Evolutionary conservation across 192 early-diverging fungal genomes (phyloP).

Genomic region (Gonapodya sp.): DNA sequence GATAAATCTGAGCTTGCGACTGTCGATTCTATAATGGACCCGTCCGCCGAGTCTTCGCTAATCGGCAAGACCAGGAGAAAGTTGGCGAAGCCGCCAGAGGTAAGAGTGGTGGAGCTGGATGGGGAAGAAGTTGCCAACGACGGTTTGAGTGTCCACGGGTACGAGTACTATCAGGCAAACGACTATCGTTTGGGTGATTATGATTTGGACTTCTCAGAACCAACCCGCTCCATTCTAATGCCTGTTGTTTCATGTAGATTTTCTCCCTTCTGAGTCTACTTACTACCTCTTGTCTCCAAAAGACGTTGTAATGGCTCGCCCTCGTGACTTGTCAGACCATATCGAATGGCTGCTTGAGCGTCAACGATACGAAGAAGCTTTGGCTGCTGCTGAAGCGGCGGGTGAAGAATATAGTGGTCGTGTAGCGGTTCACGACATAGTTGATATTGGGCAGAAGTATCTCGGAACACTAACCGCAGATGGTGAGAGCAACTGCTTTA

Average conservation of each 20-base stretch:
- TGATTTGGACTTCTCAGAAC: not conserved
- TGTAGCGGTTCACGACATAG: constrained; percentile 36
- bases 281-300: constrained; percentile 93
- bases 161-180: constrained; percentile 79
- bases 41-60: not conserved
- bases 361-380: constrained; percentile 67
- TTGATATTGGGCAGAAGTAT: constrained; percentile 75
- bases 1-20: constrained; percentile 12
- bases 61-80: not conserved
- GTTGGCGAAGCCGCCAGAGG: constrained; percentile 57
- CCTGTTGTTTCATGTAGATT: not conserved
- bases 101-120: constrained; percentile 73
- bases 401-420: constrained; percentile 27
- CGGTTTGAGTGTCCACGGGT: constrained; percentile 67
- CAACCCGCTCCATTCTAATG: not conserved
- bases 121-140: constrained; percentile 85
- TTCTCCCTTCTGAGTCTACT: constrained; percentile 45
- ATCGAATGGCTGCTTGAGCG: constrained; percentile 87
- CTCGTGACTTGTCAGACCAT: constrained; percentile 84
- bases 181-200: constrained; percentile 78
- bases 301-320: constrained; percentile 80
- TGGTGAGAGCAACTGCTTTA: constrained; percentile 23
- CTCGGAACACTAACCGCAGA: constrained; percentile 62
- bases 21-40: not conserved
- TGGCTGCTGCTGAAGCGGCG: constrained; percentile 54